Conservation (phyloP, 1,139 yeast genomes). For the Hansenula lynferdii region DNA sequence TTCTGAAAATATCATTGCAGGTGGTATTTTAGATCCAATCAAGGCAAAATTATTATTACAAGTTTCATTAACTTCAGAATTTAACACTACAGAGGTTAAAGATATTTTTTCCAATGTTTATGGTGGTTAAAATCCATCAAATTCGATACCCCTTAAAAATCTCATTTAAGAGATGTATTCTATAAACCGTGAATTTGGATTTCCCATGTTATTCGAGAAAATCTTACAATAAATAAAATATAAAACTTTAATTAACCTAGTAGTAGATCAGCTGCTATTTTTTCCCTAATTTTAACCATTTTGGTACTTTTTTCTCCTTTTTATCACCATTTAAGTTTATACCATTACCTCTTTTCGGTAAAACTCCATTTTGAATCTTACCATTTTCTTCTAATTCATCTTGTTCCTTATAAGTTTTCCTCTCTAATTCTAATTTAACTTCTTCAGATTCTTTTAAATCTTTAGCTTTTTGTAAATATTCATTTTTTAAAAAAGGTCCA, state of each 20-base stretch:
- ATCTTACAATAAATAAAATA: too few species aligned
- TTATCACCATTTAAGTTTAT: background rate
- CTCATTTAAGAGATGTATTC: too few species aligned
- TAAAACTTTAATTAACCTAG: too few species aligned
- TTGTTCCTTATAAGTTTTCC: slow-evolving; percentile 23
- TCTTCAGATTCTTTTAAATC: slow-evolving; percentile 34
- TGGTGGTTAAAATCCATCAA: slow-evolving; percentile 29
- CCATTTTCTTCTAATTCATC: background rate
- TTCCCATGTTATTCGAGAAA: too few species aligned
- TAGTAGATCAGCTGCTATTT: too few species aligned
- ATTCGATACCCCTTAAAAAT: too few species aligned
- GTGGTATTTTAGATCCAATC: slow-evolving; percentile 51
- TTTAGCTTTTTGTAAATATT: slow-evolving; percentile 28
- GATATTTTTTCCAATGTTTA: slow-evolving; percentile 40
- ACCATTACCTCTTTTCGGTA: slow-evolving; percentile 10
- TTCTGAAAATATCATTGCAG: slow-evolving; percentile 32
- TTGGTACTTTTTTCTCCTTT: slow-evolving; percentile 26
- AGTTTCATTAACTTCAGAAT: slow-evolving; percentile 43
- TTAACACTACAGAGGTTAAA: slow-evolving; percentile 35
- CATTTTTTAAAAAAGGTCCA: slow-evolving; percentile 25
- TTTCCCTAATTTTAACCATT: slow-evolving; percentile 33
- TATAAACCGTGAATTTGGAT: too few species aligned
- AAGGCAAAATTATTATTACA: slow-evolving; percentile 49
- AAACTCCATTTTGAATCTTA: slow-evolving; percentile 16
- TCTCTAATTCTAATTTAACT: slow-evolving; percentile 31